These are phyloP conservation scores for Camellia oleifera DNA, from an alignment of 179 eudicot genomes.

Conservation along the genomic window DNA sequence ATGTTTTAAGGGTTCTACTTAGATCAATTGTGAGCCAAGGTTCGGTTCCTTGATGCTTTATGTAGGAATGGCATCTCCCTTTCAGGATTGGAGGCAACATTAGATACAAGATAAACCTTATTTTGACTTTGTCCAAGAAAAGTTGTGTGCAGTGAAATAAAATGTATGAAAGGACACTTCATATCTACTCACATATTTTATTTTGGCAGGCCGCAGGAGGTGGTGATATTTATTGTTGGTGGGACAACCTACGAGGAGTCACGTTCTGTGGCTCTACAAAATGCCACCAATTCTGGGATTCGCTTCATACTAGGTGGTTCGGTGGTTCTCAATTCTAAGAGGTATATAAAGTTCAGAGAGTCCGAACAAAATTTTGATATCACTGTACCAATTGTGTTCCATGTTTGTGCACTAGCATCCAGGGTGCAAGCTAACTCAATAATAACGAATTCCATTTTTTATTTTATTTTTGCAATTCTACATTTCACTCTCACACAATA, in stretches of 20 bases:
- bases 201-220: conserved; percentile 79
- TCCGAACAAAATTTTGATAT: neutral
- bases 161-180: neutral
- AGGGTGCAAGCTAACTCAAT: neutral
- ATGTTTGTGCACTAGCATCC: neutral
- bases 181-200: neutral
- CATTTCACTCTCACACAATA: neutral
- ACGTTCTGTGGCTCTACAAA: conserved; percentile 72
- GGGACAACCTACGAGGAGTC: conserved; percentile 94
- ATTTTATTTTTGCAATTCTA: too few relatives aligned
- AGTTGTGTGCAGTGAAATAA: neutral
- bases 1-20: neutral
- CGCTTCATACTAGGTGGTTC: conserved; percentile 89
- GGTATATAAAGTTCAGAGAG: conserved; percentile 30
- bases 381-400: neutral
- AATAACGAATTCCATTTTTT: neutral
- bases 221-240: conserved; percentile 75
- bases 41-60: conserved; percentile 1
- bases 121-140: neutral
- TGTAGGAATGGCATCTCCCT: conserved; percentile 5
- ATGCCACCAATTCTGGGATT: conserved; percentile 69
- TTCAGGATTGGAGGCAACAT: neutral
- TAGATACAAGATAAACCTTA: neutral
- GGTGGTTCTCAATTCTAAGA: conserved; percentile 68
- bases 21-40: neutral